Evolutionary conservation across 306 rosid genomes (phyloP), one percentile per base, ranked within the genome.

Genomic region (Glycine soja): DNA sequence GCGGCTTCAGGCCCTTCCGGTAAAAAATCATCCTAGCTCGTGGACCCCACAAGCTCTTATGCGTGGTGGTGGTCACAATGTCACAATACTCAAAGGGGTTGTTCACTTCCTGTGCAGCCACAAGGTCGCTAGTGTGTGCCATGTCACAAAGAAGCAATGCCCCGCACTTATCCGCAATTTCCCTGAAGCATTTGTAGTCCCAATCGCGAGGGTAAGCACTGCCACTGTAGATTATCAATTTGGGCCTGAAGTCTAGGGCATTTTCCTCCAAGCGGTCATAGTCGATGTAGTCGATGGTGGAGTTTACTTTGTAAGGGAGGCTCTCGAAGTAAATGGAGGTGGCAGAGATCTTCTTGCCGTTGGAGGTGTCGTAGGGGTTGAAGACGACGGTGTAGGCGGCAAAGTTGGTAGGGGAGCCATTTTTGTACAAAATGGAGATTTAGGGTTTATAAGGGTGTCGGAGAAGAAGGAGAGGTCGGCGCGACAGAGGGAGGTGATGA

Each of bases 241-340:
- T 87, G 0, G 98, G 98, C 85, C 98, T 90, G 87, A 95, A 95
- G 87, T 95, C 97, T 88, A 95, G 59, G 5, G 99, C 97, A 86
- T 95, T 95, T 92, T 95, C 99, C 84, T 93, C 99, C 86, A 95
- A 75, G 72, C 85, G 86, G 3, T 90, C 97, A 53, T 95, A 93
- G 68, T 95, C 99, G 15, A 95, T 93, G 72, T 46, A 91, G 0
- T 97, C 99, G 7, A 95, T 89, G 0, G 68, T 0, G 0, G 80
- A 87, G 72, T 86, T 88, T 68, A 95, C 97, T 90, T 95, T 95
- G 74, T 95, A 95, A 0, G 97, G 97, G 68, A 95, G 83, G 10
- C 97, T 93, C 97, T 95, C 99, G 42, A 95, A 95, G 87, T 95
- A 95, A 64, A 95, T 95, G 46, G 99, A 95, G 62, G 99, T 95